These are phyloP conservation scores for Hyphopichia buzzinii DNA, from an alignment of 1,139 yeast species.

Conservation along the genomic window DNA sequence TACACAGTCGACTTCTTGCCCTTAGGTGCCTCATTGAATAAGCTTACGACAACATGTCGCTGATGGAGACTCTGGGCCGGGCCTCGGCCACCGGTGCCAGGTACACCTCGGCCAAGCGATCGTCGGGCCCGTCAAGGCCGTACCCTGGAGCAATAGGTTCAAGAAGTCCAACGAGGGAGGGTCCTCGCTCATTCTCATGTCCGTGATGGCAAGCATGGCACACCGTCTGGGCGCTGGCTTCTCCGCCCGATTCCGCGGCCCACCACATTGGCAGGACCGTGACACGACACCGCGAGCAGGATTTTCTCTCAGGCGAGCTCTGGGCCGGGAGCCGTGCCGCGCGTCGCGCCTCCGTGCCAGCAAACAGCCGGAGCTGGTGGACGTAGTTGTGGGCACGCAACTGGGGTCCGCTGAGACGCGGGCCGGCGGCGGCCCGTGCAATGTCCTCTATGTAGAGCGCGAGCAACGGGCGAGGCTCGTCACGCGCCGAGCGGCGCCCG, in stretches of 20 bases:
- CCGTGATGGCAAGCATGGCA: slow-evolving; percentile 37
- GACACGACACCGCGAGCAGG: slow-evolving; percentile 25
- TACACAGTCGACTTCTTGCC: too few relatives aligned
- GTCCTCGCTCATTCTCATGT: slow-evolving; percentile 9
- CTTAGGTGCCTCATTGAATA: too few relatives aligned
- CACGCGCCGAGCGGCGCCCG: slow-evolving; percentile 12
- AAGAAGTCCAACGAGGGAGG: slow-evolving; percentile 20
- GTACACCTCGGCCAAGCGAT: slow-evolving; percentile 19
- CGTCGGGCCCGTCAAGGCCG: slow-evolving; percentile 30
- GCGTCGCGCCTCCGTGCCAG: slow-evolving; percentile 3
- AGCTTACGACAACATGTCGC: slow-evolving; percentile 22
- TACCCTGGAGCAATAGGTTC: slow-evolving; percentile 36
- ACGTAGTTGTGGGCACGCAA: slow-evolving; percentile 31
- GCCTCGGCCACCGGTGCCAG: slow-evolving; percentile 1
- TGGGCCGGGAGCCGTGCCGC: not conserved
- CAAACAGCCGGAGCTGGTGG: slow-evolving; percentile 15
- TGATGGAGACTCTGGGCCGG: slow-evolving; percentile 24
- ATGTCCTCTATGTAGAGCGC: slow-evolving; percentile 44
- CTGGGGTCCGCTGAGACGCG: slow-evolving; percentile 30
- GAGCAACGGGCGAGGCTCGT: slow-evolving; percentile 34
- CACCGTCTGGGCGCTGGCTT: slow-evolving; percentile 8
- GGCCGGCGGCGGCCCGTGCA: slow-evolving; percentile 16
- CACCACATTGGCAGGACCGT: slow-evolving; percentile 43
- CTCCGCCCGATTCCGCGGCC: slow-evolving; percentile 9
- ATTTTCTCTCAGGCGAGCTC: slow-evolving; percentile 1